These are phyloP conservation scores for Trypanosoma melophagium DNA, from an alignment of 208 protist genomes.

Conservation along the genomic window DNA sequence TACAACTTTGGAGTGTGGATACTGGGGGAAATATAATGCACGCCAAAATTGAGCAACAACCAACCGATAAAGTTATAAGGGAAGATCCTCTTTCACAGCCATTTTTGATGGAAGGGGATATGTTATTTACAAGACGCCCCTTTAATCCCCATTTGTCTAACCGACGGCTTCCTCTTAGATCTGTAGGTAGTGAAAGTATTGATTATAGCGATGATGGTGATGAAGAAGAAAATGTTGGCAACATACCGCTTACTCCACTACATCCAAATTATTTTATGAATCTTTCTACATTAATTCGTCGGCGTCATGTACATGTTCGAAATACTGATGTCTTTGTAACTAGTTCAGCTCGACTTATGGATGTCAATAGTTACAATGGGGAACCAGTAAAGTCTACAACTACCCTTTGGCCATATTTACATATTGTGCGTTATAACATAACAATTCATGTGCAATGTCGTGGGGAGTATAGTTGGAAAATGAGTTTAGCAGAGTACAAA, in stretches of 20 bases:
- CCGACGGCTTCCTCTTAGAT: neutral
- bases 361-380: conserved; percentile 52
- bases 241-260: conserved; percentile 14
- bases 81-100: conserved; percentile 65
- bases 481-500: conserved; percentile 49
- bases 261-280: conserved; percentile 69
- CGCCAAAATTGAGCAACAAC: conserved; percentile 28
- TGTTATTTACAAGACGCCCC: conserved; percentile 49
- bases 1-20: conserved; percentile 37
- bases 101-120: conserved; percentile 61
- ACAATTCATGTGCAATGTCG: conserved; percentile 49
- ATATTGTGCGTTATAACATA: conserved; percentile 64
- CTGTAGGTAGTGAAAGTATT: neutral
- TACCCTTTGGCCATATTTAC: conserved; percentile 28
- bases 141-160: neutral
- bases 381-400: conserved; percentile 1
- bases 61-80: conserved; percentile 23
- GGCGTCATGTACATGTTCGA: conserved; percentile 38
- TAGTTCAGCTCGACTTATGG: conserved; percentile 45
- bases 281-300: conserved; percentile 65
- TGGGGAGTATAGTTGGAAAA: conserved; percentile 64
- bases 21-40: conserved; percentile 33
- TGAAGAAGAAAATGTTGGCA: neutral
- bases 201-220: neutral
- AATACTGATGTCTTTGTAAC: conserved; percentile 70